phyloP scores from a whole-genome alignment of 805 yeast genomes.

The Yamadazyma phyllophila region DNA sequence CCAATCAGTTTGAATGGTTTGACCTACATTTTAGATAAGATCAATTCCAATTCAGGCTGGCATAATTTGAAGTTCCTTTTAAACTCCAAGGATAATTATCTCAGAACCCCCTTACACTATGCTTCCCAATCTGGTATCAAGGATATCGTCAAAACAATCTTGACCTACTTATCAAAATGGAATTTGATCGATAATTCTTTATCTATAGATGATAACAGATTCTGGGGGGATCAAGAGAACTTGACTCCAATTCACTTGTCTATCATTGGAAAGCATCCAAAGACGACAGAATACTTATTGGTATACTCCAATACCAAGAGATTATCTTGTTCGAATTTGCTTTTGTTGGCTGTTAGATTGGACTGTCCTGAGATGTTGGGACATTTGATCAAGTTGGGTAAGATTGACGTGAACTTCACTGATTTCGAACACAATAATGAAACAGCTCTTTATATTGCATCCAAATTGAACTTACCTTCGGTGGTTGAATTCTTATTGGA shows the following conservation, averaged over 20 bases:
- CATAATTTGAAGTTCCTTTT: conserved; percentile 29
- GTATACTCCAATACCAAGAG: conserved; percentile 39
- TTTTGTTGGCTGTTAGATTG: conserved; percentile 67
- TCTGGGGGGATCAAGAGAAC: conserved; percentile 78
- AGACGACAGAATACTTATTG: conserved; percentile 62
- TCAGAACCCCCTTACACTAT: conserved; percentile 85
- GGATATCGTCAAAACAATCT: conserved; percentile 55
- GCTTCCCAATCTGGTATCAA: conserved; percentile 83
- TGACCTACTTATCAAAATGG: conserved; percentile 61
- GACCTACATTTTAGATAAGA: conserved; percentile 52
- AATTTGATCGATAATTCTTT: conserved; percentile 44
- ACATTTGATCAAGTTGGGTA: conserved; percentile 51
- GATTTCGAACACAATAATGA: conserved; percentile 61
- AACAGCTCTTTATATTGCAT: conserved; percentile 79
- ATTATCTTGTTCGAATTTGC: conserved; percentile 52
- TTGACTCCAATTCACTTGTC: conserved; percentile 83
- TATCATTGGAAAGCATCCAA: conserved; percentile 78
- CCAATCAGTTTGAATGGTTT: conserved; percentile 47
- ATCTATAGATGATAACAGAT: conserved; percentile 53
- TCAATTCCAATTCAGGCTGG: conserved; percentile 23
- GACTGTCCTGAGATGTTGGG: conserved; percentile 56
- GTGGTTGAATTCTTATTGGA: conserved; percentile 55
- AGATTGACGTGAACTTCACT: conserved; percentile 61
- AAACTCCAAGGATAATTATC: conserved; percentile 68
- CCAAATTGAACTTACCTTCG: conserved; percentile 56